Evolutionary conservation across 805 yeast species (phyloP).

Genomic region (Ogataea angusta): DNA sequence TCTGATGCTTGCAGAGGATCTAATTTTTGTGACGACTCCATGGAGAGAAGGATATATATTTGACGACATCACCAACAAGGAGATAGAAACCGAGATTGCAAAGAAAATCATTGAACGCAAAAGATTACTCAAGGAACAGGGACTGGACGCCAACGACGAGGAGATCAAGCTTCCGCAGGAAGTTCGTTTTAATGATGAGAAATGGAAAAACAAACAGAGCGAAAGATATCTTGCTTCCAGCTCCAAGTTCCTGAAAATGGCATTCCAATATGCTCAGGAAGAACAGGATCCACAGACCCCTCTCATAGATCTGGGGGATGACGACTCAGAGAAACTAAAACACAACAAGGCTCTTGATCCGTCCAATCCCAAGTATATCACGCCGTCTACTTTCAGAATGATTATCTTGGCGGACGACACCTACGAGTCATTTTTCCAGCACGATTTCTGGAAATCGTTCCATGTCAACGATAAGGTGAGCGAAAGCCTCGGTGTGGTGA

Average conservation of each 20-base stretch:
- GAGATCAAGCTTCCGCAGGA: slow-evolving; percentile 53
- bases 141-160: slow-evolving; percentile 31
- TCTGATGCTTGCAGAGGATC: slow-evolving; percentile 80
- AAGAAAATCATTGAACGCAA: slow-evolving; percentile 51
- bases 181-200: slow-evolving; percentile 59
- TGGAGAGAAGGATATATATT: slow-evolving; percentile 72
- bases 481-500: slow-evolving; percentile 34
- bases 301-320: slow-evolving; percentile 43
- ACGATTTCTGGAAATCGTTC: slow-evolving; percentile 62
- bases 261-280: slow-evolving; percentile 87
- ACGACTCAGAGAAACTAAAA: slow-evolving; percentile 32
- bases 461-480: slow-evolving; percentile 59
- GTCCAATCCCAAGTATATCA: slow-evolving; percentile 65
- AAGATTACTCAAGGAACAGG: slow-evolving; percentile 29
- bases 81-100: slow-evolving; percentile 66
- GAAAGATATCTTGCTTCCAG: slow-evolving; percentile 85
- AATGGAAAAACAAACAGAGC: slow-evolving; percentile 60
- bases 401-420: slow-evolving; percentile 92
- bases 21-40: slow-evolving; percentile 77
- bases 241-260: slow-evolving; percentile 78
- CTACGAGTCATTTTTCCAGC: slow-evolving; percentile 77
- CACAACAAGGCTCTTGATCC: slow-evolving; percentile 87
- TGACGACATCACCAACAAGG: slow-evolving; percentile 60
- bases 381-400: slow-evolving; percentile 90
- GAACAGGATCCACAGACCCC: slow-evolving; percentile 43